Conservation (phyloP, 78 protist genomes). For the Pigoraptor vietnamica region DNA sequence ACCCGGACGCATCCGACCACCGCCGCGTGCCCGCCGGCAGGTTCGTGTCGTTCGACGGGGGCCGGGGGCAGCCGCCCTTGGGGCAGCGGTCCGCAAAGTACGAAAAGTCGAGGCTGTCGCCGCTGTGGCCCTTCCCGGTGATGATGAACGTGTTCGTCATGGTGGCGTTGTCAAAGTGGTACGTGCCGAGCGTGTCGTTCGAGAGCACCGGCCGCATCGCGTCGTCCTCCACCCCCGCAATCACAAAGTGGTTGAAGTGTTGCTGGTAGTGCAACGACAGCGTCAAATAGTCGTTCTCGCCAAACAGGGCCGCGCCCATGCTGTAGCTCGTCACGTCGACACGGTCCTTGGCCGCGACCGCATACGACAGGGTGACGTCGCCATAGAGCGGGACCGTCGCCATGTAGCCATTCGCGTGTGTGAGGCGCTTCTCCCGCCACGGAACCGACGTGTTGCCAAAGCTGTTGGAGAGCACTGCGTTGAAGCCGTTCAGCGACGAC, state of each 20-base stretch:
- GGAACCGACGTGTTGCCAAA: not conserved
- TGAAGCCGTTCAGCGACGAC: not conserved
- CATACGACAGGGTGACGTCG: not conserved
- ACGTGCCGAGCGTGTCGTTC: not conserved
- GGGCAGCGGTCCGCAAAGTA: not conserved
- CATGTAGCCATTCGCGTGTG: slow-evolving; percentile 1
- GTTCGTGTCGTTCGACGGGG: not conserved
- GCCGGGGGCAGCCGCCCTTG: not conserved
- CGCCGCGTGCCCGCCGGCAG: not conserved
- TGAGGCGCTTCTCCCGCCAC: not conserved
- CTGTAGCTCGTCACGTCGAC: not conserved
- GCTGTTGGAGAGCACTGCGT: not conserved
- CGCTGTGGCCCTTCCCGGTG: not conserved
- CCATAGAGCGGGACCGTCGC: not conserved
- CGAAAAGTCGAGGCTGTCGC: not conserved
- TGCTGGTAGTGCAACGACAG: not conserved
- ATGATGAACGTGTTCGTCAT: not conserved
- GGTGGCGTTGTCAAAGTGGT: not conserved
- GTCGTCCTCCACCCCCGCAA: not conserved
- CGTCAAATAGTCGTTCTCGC: not conserved
- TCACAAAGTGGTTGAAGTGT: not conserved
- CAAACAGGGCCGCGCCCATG: not conserved
- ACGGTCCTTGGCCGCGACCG: not conserved
- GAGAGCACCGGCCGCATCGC: not conserved
- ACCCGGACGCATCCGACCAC: not conserved